phyloP scores from a whole-genome alignment of 176 grass and related monocot species.

The Raddia guianensis region DNA sequence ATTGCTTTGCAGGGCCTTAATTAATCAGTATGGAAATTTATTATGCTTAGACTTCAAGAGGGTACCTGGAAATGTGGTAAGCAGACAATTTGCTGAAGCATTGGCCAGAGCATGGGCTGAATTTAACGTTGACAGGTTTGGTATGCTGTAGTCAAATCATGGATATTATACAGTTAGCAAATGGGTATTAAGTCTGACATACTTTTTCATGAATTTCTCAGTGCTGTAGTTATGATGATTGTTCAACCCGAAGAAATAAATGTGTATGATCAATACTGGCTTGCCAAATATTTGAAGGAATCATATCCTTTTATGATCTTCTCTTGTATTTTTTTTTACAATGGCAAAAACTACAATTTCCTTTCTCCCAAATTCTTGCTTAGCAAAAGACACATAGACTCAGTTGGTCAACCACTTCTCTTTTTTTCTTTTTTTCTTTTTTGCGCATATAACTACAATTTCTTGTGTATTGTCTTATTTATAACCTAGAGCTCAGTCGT shows the following conservation, averaged over 20 bases:
- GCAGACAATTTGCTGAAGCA: conserved; percentile 60
- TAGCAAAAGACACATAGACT: conserved; percentile 13
- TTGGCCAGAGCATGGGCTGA: conserved; percentile 78
- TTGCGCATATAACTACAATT: not conserved
- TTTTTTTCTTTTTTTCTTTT: not conserved
- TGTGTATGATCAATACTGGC: conserved; percentile 98
- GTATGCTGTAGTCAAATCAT: conserved; percentile 37
- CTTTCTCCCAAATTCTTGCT: conserved; percentile 7
- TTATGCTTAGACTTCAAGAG: conserved; percentile 64
- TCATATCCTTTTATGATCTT: conserved; percentile 77
- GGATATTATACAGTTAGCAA: conserved; percentile 19
- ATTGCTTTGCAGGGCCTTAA: conserved; percentile 67
- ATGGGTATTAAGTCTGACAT: conserved; percentile 29
- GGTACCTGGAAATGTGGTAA: conserved; percentile 77
- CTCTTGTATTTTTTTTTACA: conserved; percentile 3
- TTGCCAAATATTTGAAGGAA: conserved; percentile 71
- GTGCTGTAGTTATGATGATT: conserved; percentile 90
- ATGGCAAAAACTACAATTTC: not conserved
- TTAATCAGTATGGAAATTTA: conserved; percentile 59
- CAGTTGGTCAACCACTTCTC: not conserved
- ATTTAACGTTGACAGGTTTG: conserved; percentile 73
- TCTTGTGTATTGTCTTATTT: not conserved
- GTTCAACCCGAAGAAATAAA: conserved; percentile 94
- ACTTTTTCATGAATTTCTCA: conserved; percentile 41
- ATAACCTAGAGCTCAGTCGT: conserved; percentile 27